Conservation (phyloP, 805 yeast species). For the Pichia californica region DNA sequence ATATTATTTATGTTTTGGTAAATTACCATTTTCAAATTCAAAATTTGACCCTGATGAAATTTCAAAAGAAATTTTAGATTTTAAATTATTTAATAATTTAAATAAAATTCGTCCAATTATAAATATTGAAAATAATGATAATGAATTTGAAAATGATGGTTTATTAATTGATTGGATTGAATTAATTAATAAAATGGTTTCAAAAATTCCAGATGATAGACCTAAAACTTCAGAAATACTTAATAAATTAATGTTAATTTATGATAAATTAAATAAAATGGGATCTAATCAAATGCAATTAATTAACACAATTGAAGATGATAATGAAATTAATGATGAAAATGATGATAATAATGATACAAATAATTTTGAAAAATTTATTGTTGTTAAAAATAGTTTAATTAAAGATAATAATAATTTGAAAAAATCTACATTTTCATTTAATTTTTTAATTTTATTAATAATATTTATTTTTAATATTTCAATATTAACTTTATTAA, state of each 20-base stretch:
- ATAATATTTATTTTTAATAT: neutral
- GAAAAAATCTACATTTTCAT: no score
- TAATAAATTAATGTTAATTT: slow-evolving; percentile 15
- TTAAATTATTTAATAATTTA: slow-evolving; percentile 19
- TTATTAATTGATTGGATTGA: slow-evolving; percentile 35
- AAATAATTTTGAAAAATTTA: no score
- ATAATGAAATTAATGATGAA: neutral
- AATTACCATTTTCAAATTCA: slow-evolving; percentile 47
- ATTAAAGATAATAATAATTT: no score
- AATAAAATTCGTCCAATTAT: slow-evolving; percentile 12
- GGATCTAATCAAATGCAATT: no score
- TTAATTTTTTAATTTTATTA: no score
- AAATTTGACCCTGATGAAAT: slow-evolving; percentile 21
- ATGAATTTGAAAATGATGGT: slow-evolving; percentile 9
- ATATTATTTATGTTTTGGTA: slow-evolving; percentile 65
- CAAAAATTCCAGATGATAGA: slow-evolving; percentile 32
- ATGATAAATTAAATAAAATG: slow-evolving; percentile 9
- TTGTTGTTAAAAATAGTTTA: no score
- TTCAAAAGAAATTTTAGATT: slow-evolving; percentile 20
- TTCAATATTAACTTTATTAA: neutral
- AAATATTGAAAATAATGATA: neutral
- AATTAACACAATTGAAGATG: no score
- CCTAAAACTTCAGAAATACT: slow-evolving; percentile 39
- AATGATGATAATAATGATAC: slow-evolving; percentile 12
- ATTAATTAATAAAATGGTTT: slow-evolving; percentile 17